phyloP scores from a whole-genome alignment of 805 yeast species.

The Kodamaea hsintzibuensis region DNA sequence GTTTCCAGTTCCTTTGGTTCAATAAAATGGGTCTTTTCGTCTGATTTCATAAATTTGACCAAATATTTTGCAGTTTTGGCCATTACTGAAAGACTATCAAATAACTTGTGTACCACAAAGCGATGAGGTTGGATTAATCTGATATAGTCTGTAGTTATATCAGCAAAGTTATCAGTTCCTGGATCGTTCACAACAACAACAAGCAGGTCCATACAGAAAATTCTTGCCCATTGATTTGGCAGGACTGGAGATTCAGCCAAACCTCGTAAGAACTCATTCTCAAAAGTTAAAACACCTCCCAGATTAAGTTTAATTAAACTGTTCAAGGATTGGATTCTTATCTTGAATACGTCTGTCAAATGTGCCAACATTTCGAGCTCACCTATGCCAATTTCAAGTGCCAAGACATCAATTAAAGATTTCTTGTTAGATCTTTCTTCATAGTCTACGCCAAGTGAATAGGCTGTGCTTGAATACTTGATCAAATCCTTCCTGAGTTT shows the following conservation, averaged over 20 bases:
- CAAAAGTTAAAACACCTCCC: slow-evolving; percentile 13
- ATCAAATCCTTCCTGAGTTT: slow-evolving; percentile 18
- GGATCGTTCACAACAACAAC: slow-evolving; percentile 15
- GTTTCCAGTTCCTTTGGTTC: slow-evolving; percentile 33
- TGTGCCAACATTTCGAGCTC: slow-evolving; percentile 27
- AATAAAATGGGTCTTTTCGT: slow-evolving; percentile 20
- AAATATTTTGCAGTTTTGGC: slow-evolving; percentile 36
- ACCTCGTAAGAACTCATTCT: slow-evolving; percentile 35
- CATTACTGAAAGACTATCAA: slow-evolving; percentile 39
- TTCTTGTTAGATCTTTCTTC: not conserved
- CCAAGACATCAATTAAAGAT: not conserved
- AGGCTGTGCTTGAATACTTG: slow-evolving; percentile 9
- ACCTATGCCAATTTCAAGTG: slow-evolving; percentile 12
- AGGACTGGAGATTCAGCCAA: slow-evolving; percentile 55
- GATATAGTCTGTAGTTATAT: slow-evolving; percentile 25
- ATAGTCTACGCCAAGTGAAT: not conserved
- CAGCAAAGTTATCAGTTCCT: slow-evolving; percentile 5
- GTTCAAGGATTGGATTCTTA: slow-evolving; percentile 46
- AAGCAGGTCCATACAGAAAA: slow-evolving; percentile 38
- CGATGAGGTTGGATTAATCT: slow-evolving; percentile 39
- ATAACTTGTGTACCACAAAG: slow-evolving; percentile 37
- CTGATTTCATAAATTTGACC: slow-evolving; percentile 22
- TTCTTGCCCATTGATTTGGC: slow-evolving; percentile 49
- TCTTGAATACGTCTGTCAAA: slow-evolving; percentile 50
- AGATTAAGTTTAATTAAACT: slow-evolving; percentile 4